Conservation (phyloP, 768 basidiomycete species). For the Trametes cingulata region DNA sequence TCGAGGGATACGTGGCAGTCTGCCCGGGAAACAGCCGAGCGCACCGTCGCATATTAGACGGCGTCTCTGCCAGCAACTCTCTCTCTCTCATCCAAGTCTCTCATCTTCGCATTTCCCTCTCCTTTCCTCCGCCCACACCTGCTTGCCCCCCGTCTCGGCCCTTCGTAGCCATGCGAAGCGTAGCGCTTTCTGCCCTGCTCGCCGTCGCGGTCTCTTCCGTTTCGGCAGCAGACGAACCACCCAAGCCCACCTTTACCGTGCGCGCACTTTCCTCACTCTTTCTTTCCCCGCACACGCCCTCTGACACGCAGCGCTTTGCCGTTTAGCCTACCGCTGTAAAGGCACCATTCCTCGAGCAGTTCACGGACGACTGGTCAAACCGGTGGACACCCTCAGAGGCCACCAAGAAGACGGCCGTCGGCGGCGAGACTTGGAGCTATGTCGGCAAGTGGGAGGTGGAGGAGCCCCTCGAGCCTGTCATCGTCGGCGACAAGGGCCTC, state of each 20-base stretch:
- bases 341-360: constrained; percentile 95
- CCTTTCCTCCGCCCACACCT: constrained; percentile 34
- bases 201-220: constrained; percentile 66
- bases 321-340: constrained; percentile 72
- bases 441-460: constrained; percentile 98
- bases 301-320: constrained; percentile 16
- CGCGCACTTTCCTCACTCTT: constrained; percentile 25
- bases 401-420: constrained; percentile 96
- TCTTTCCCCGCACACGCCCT: neutral
- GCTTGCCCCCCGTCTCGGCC: constrained; percentile 46
- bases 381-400: constrained; percentile 98
- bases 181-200: constrained; percentile 75
- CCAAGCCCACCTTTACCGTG: constrained; percentile 72
- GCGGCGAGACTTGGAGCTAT: constrained; percentile 95
- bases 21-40: constrained; percentile 32
- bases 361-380: constrained; percentile 84
- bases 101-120: constrained; percentile 35
- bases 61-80: constrained; percentile 3
- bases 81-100: constrained; percentile 2
- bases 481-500: constrained; percentile 87
- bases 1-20: constrained; percentile 44
- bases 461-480: constrained; percentile 72
- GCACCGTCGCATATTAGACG: constrained; percentile 35
- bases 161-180: constrained; percentile 88
- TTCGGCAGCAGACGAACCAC: constrained; percentile 56